These are phyloP conservation scores for Penicillium maclennaniae DNA, from an alignment of 495 filamentous ascomycete genomes.

Conservation along the genomic window DNA sequence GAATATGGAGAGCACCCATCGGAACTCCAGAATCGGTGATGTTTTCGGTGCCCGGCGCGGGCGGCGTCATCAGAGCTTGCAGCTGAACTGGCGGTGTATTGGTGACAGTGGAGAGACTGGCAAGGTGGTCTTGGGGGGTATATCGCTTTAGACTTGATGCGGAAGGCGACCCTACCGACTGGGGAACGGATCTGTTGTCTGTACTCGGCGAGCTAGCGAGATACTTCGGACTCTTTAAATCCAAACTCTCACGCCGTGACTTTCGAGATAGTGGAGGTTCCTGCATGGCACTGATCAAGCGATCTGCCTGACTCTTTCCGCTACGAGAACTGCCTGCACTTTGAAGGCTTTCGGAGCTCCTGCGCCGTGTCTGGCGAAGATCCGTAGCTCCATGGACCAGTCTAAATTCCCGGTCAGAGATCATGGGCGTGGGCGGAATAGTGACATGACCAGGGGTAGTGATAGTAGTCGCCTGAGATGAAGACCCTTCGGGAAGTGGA, in stretches of 20 bases:
- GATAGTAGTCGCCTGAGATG: neutral
- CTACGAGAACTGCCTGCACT: slow-evolving; percentile 54
- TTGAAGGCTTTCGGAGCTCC: slow-evolving; percentile 48
- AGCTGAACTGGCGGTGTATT: slow-evolving; percentile 17
- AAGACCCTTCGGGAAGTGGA: slow-evolving; percentile 23
- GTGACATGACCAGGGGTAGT: neutral
- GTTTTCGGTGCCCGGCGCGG: slow-evolving; percentile 34
- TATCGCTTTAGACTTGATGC: neutral
- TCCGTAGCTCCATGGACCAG: slow-evolving; percentile 22
- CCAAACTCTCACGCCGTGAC: slow-evolving; percentile 25
- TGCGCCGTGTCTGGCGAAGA: slow-evolving; percentile 12
- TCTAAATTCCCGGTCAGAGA: slow-evolving; percentile 32
- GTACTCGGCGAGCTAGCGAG: slow-evolving; percentile 11
- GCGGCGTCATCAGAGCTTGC: slow-evolving; percentile 17
- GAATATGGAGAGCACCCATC: slow-evolving; percentile 40
- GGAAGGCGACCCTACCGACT: slow-evolving; percentile 11
- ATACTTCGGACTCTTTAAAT: slow-evolving; percentile 1
- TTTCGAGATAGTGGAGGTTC: slow-evolving; percentile 49
- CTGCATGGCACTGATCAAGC: slow-evolving; percentile 72
- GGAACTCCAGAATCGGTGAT: slow-evolving; percentile 39
- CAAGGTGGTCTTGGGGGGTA: slow-evolving; percentile 14
- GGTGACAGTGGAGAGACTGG: slow-evolving; percentile 25
- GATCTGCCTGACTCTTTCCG: slow-evolving; percentile 64
- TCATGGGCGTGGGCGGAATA: slow-evolving; percentile 15
- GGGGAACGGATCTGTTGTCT: slow-evolving; percentile 11